Percentiles rank a stretch among this genome's conserved stretches.
phyloP scores from a whole-genome alignment of 805 yeast genomes.

The Metschnikowia baotianmanensis region DNA sequence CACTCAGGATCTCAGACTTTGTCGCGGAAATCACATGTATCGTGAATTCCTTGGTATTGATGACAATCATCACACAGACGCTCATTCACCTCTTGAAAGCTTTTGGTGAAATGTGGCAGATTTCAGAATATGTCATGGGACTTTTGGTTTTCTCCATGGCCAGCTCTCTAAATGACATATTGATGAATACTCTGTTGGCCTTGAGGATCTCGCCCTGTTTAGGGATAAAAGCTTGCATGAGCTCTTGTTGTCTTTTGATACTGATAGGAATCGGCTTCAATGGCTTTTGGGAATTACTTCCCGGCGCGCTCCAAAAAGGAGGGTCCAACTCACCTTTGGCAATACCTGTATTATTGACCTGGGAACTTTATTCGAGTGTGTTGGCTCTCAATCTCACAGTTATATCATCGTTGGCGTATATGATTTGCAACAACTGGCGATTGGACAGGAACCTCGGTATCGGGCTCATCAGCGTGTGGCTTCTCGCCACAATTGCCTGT shows the following conservation, averaged over 20 bases:
- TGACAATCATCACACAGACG: constrained; percentile 26
- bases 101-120: constrained; percentile 41
- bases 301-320: constrained; percentile 5
- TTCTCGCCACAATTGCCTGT: constrained; percentile 6
- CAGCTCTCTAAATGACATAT: constrained; percentile 51
- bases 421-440: constrained; percentile 35
- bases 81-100: constrained; percentile 38
- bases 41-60: constrained; percentile 24
- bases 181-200: constrained; percentile 49
- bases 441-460: constrained; percentile 32
- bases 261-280: constrained; percentile 52
- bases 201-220: constrained; percentile 33
- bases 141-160: constrained; percentile 47
- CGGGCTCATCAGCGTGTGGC: constrained; percentile 7
- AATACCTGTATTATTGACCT: constrained; percentile 22
- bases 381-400: constrained; percentile 26
- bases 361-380: constrained; percentile 25
- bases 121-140: constrained; percentile 50
- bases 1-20: neutral
- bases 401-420: constrained; percentile 23
- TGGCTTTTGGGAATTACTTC: constrained; percentile 31
- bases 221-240: constrained; percentile 53
- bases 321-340: constrained; percentile 6
- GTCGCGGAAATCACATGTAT: constrained; percentile 20
- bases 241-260: constrained; percentile 50